Percentiles rank a stretch among this genome's conserved stretches.
Conservation (phyloP, 2,329 filamentous ascomycete genomes). For the Torrubiella hemipterigena region DNA sequence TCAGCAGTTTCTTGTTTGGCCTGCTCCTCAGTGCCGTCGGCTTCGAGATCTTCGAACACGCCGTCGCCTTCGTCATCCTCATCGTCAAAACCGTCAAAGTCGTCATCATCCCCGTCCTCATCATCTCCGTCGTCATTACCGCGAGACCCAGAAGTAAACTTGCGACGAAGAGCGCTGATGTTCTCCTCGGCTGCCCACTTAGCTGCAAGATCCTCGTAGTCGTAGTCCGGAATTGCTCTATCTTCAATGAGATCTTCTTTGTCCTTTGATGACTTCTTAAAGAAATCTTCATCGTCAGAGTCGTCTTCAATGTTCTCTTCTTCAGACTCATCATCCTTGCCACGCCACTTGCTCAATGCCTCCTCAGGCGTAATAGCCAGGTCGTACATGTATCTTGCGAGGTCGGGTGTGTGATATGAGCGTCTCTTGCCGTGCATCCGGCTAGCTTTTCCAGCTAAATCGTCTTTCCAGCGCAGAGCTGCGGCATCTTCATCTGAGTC, state of each 20-base stretch:
- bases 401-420: slow-evolving; percentile 66
- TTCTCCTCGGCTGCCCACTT: slow-evolving; percentile 79
- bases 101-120: slow-evolving; percentile 26
- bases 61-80: slow-evolving; percentile 40
- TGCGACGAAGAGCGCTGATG: slow-evolving; percentile 58
- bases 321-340: slow-evolving; percentile 42
- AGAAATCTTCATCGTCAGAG: slow-evolving; percentile 50
- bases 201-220: slow-evolving; percentile 68
- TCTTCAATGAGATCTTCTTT: slow-evolving; percentile 68
- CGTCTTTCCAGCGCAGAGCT: slow-evolving; percentile 75
- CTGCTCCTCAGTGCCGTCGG: slow-evolving; percentile 52
- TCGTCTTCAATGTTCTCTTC: slow-evolving; percentile 48
- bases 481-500: slow-evolving; percentile 58
- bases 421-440: slow-evolving; percentile 57
- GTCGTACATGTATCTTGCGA: slow-evolving; percentile 85
- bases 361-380: slow-evolving; percentile 62
- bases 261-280: slow-evolving; percentile 50
- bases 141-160: slow-evolving; percentile 63
- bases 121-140: slow-evolving; percentile 18
- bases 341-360: slow-evolving; percentile 70
- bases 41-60: slow-evolving; percentile 41
- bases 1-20: slow-evolving; percentile 28
- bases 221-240: slow-evolving; percentile 63
- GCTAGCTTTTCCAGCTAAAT: slow-evolving; percentile 64
- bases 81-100: slow-evolving; percentile 39